A percentile compares a stretch with the other conserved stretches of the same genome.
Conservation (phyloP, 208 protist species). For the Trypanosoma vivax region DNA sequence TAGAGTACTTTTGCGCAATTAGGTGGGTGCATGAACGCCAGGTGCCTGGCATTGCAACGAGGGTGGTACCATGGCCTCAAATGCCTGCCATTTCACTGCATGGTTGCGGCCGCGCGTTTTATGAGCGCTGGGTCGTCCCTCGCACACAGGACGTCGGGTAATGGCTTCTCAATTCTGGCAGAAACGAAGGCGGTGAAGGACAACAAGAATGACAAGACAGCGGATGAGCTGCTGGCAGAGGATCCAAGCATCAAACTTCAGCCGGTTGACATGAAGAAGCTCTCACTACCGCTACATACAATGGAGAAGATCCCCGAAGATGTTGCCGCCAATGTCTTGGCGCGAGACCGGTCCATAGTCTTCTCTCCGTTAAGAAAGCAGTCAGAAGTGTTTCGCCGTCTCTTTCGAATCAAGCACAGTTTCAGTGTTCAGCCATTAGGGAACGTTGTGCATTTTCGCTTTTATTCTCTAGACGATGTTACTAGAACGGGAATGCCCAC, state of each 20-base stretch:
- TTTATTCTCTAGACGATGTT: conserved; percentile 15
- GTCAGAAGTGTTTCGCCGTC: conserved; percentile 4
- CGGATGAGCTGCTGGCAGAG: conserved; percentile 1
- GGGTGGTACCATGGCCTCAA: too few species aligned
- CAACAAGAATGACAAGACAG: conserved; percentile 6
- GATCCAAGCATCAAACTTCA: conserved; percentile 16
- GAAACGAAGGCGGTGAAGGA: conserved; percentile 10
- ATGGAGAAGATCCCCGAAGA: conserved; percentile 39
- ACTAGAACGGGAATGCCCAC: background rate
- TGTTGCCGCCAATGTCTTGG: conserved; percentile 28
- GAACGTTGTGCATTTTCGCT: conserved; percentile 48
- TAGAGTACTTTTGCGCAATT: too few species aligned
- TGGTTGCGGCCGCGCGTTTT: too few species aligned
- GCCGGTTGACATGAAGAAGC: conserved; percentile 19
- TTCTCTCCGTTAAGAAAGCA: conserved; percentile 23
- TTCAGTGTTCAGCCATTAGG: conserved; percentile 23
- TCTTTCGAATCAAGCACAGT: conserved; percentile 21
- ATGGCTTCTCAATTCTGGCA: too few species aligned
- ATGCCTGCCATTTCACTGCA: too few species aligned
- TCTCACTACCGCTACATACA: conserved; percentile 37
- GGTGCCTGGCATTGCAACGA: too few species aligned
- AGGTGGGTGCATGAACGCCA: too few species aligned
- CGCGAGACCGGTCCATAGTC: conserved; percentile 34
- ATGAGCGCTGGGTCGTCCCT: too few species aligned
- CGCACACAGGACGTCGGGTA: too few species aligned